Evolutionary conservation across 345 rosid species (phyloP), one percentile per base, ranked within the genome.

Genomic region (Syzygium aromaticum): DNA sequence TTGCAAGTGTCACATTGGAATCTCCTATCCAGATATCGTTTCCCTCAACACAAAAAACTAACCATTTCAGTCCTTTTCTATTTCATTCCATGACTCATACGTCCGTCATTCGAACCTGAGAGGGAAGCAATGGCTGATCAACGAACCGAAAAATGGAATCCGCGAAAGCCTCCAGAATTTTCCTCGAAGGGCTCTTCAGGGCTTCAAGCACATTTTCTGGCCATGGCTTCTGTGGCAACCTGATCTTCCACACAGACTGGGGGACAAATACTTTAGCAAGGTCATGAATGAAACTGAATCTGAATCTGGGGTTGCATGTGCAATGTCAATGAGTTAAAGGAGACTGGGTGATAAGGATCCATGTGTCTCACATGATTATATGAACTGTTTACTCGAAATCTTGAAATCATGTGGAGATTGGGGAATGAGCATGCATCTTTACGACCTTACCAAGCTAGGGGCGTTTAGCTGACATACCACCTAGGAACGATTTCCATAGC

Each of bases 41-140:
- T 52, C 54, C 9, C 27, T 15, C 13, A 28, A 40, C 22, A 85
- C n/a, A 52, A n/a, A 4, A 7, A 5, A 40, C 3, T 4, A 43
- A 27, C n/a, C 21, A 56, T 21, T 3, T 67, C 30, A 38, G 56
- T 40, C 28, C n/a, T 57, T 54, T 57, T 57, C 63, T 57, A 23
- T 57, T 27, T 57, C 63, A 11, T 23, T 57, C 63, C 63, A 56
- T 56, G n/a, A 57, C 11, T 25, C 63, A 57, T 23, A 57, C 6
- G 63, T 57, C 63, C 11, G 28, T 23, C 28, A 25, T 40, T 17
- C 85, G 51, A 5, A 90, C 93, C 92, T 92, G 94, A 46, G 92
- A 89, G 17, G 95, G 93, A 49, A 89, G 92, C 73, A 87, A 40
- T 40, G 94, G 93, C 64, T 91, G 92, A 77, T 91, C 92, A 25